phyloP scores from a whole-genome alignment of 352 stramenopile species.

The Phytophthora brassicae region DNA sequence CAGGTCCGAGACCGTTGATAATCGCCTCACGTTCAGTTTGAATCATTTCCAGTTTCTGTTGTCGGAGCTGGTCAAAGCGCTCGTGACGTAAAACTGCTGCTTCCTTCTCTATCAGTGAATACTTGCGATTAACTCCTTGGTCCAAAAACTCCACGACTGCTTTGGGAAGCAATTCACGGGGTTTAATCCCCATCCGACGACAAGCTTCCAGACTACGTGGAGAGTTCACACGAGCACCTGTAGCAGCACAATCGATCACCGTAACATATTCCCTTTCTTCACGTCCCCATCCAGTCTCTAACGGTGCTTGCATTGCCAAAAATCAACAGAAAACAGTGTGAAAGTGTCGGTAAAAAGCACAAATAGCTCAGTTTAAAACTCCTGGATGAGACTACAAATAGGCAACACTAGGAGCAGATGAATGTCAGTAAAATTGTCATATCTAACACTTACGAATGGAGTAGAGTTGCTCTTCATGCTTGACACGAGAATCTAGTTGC shows the following conservation, averaged over 20 bases:
- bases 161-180: constrained; percentile 65
- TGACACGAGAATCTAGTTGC: constrained; percentile 48
- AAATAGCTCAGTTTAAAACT: constrained; percentile 19
- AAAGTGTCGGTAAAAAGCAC: neutral
- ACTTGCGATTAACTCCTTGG: constrained; percentile 46
- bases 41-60: constrained; percentile 63
- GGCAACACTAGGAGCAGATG: constrained; percentile 12
- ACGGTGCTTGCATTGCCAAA: constrained; percentile 13
- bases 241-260: constrained; percentile 47
- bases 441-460: constrained; percentile 22
- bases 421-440: constrained; percentile 17
- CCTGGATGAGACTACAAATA: constrained; percentile 18
- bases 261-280: constrained; percentile 46
- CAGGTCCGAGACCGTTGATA: constrained; percentile 34
- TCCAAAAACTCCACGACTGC: constrained; percentile 56
- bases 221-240: constrained; percentile 58
- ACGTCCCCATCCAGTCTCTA: constrained; percentile 19
- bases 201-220: constrained; percentile 73
- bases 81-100: constrained; percentile 66
- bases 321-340: neutral
- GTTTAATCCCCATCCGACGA: constrained; percentile 64
- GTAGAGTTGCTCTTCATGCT: neutral
- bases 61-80: constrained; percentile 68
- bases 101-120: constrained; percentile 72
- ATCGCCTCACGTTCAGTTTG: constrained; percentile 59